Evolutionary conservation across 495 filamentous ascomycete genomes (phyloP).

Genomic region (Penicillium soppii): DNA sequence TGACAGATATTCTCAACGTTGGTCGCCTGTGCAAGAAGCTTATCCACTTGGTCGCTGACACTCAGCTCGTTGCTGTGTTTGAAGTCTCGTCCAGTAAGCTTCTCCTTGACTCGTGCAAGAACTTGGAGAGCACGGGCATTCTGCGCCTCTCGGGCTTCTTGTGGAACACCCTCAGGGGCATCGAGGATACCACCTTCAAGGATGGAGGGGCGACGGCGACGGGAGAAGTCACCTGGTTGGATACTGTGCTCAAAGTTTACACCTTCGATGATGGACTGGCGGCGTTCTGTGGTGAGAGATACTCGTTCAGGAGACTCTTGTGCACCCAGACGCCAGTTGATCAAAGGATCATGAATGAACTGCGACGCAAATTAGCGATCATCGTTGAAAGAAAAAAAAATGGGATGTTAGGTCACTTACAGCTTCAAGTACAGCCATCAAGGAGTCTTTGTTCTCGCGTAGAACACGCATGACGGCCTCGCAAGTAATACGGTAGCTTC

Average conservation of each 20-base stretch:
- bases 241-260: constrained; percentile 52
- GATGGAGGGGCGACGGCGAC: constrained; percentile 49
- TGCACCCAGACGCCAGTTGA: constrained; percentile 92
- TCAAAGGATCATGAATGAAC: constrained; percentile 97
- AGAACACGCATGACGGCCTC: constrained; percentile 98
- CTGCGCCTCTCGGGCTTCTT: constrained; percentile 70
- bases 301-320: constrained; percentile 78
- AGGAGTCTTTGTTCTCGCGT: constrained; percentile 92
- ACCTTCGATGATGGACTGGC: constrained; percentile 70
- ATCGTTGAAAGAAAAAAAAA: background rate
- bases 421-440: constrained; percentile 98
- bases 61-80: constrained; percentile 70
- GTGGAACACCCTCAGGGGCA: constrained; percentile 48
- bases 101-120: constrained; percentile 86
- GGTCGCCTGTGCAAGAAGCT: constrained; percentile 89
- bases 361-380: constrained; percentile 37
- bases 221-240: constrained; percentile 45
- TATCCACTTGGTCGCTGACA: constrained; percentile 88
- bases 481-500: constrained; percentile 94
- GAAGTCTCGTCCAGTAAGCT: constrained; percentile 77
- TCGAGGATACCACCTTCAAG: constrained; percentile 52
- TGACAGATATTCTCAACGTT: constrained; percentile 97
- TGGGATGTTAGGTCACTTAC: constrained; percentile 54
- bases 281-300: constrained; percentile 77
- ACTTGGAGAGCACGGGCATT: constrained; percentile 93